Evolutionary conservation across 2,329 filamentous ascomycete genomes (phyloP).

Genomic region (Hymenoscyphus linearis): DNA sequence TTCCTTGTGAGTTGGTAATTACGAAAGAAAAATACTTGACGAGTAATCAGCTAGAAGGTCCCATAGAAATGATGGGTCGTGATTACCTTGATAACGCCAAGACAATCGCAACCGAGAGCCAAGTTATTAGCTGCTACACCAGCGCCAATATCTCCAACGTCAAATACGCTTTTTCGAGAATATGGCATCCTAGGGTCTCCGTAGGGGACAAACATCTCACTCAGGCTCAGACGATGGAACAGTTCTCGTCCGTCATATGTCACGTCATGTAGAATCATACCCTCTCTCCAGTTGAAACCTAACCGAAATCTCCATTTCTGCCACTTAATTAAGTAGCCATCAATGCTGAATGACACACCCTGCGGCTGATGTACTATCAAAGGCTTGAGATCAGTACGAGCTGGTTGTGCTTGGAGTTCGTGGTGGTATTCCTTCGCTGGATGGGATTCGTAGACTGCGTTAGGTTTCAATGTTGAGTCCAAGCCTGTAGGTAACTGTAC

Average conservation of each 20-base stretch:
- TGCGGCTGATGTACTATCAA: slow-evolving; percentile 59
- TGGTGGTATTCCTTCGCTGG: slow-evolving; percentile 23
- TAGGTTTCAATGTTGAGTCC: slow-evolving; percentile 12
- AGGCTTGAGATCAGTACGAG: slow-evolving; percentile 48
- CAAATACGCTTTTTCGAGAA: slow-evolving; percentile 63
- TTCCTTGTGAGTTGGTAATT: slow-evolving; percentile 45
- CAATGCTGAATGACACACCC: slow-evolving; percentile 52
- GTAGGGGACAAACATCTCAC: slow-evolving; percentile 61
- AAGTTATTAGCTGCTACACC: slow-evolving; percentile 64
- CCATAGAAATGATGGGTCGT: not conserved
- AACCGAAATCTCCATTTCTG: slow-evolving; percentile 60
- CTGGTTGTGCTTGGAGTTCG: slow-evolving; percentile 22
- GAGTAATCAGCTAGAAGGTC: not conserved
- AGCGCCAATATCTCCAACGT: slow-evolving; percentile 62
- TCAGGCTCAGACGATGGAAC: slow-evolving; percentile 52
- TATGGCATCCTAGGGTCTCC: slow-evolving; percentile 57
- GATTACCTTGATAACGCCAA: slow-evolving; percentile 55
- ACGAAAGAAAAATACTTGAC: slow-evolving; percentile 50
- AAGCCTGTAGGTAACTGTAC: slow-evolving; percentile 22
- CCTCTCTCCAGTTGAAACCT: slow-evolving; percentile 56
- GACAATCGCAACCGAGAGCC: slow-evolving; percentile 61
- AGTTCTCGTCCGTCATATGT: slow-evolving; percentile 54
- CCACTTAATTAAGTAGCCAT: slow-evolving; percentile 41
- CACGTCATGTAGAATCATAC: slow-evolving; percentile 56
- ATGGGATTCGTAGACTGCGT: slow-evolving; percentile 17